Percentiles rank a stretch among this genome's conserved stretches.
Conservation (phyloP, 1,284 basidiomycete species). For the Phylloporus gajari region DNA sequence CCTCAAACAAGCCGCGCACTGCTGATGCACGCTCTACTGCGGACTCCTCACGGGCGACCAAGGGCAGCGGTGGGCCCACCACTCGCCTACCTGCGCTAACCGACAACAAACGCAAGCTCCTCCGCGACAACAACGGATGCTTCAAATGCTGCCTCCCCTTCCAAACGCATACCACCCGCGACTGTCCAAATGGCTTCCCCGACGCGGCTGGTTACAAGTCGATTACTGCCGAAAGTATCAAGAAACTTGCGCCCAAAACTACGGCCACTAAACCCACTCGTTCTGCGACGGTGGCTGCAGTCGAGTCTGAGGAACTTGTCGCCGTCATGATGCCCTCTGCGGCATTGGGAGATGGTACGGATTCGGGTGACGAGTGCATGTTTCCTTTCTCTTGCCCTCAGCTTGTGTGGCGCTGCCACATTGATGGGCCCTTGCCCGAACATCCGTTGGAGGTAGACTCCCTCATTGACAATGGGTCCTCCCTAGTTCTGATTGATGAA, state of each 20-base stretch:
- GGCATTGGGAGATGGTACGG: not conserved
- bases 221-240: not conserved
- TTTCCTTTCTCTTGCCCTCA: not conserved
- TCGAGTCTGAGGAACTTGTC: not conserved
- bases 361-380: not conserved
- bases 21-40: too few species aligned
- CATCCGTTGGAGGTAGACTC: not conserved
- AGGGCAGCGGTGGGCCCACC: too few species aligned
- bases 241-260: not conserved
- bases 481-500: slow-evolving; percentile 9
- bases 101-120: not conserved
- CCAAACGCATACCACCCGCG: not conserved
- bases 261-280: not conserved
- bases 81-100: not conserved
- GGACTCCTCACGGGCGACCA: too few species aligned
- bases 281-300: not conserved
- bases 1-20: too few species aligned
- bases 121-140: not conserved
- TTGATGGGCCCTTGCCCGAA: not conserved
- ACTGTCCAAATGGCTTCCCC: slow-evolving; percentile 26
- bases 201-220: not conserved
- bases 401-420: not conserved
- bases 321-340: not conserved
- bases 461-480: not conserved
- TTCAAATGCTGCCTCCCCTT: not conserved